A percentile compares a stretch with the other conserved stretches of the same genome.
phyloP scores from a whole-genome alignment of 1,284 basidiomycete species.

The Porphyrellus sp. region DNA sequence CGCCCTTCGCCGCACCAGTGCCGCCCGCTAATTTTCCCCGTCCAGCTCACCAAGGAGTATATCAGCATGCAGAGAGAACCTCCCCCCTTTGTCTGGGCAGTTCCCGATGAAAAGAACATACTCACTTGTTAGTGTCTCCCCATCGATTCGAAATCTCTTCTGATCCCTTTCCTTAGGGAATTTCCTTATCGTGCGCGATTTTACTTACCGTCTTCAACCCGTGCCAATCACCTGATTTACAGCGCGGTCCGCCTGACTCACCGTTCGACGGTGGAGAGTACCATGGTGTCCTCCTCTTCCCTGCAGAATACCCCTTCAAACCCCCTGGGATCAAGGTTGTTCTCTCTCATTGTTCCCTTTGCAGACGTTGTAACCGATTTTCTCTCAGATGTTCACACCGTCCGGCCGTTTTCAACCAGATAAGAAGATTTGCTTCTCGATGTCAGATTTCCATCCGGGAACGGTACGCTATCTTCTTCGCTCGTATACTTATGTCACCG shows the following conservation, averaged over 20 bases:
- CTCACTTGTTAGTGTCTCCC: conserved; percentile 62
- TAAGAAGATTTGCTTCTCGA: conserved; percentile 94
- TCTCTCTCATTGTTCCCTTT: neutral
- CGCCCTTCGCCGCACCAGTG: neutral
- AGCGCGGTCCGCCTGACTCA: conserved; percentile 92
- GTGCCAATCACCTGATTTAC: conserved; percentile 10
- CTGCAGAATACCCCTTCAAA: conserved; percentile 91
- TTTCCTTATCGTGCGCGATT: conserved; percentile 73
- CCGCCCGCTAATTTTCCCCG: neutral
- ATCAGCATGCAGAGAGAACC: conserved; percentile 90
- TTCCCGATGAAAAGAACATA: conserved; percentile 95
- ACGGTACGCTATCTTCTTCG: conserved; percentile 54
- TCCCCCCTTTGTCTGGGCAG: conserved; percentile 91
- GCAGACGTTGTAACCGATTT: conserved; percentile 7
- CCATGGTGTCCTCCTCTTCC: conserved; percentile 86
- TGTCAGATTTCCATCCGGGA: conserved; percentile 93
- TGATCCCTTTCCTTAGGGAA: conserved; percentile 60
- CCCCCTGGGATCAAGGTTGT: conserved; percentile 93
- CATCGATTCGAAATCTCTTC: conserved; percentile 2
- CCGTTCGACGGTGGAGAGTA: conserved; percentile 93
- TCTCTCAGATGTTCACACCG: conserved; percentile 82
- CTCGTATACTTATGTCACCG: neutral
- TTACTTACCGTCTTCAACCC: neutral
- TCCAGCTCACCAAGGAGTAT: conserved; percentile 85
- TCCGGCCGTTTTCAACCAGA: conserved; percentile 91